Conservation (phyloP, 2,329 filamentous ascomycete genomes). For the Botrytis deweyae region DNA sequence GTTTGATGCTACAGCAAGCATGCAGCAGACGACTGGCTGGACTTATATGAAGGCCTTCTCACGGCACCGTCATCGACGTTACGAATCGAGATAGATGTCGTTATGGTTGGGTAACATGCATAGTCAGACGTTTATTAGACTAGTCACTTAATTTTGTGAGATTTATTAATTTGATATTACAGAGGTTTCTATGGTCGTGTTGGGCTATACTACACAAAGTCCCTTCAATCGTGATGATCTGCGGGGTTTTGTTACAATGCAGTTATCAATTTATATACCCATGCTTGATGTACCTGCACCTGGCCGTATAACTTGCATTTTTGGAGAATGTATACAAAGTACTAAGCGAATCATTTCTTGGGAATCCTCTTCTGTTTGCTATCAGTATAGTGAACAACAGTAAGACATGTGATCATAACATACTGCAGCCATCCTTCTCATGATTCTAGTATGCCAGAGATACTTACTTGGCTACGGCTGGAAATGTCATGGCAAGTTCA, state of each 20-base stretch:
- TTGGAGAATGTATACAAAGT: neutral
- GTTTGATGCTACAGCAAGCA: neutral
- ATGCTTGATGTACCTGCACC: constrained; percentile 3
- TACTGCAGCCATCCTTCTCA: constrained; percentile 20
- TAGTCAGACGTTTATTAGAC: neutral
- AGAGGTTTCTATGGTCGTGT: neutral
- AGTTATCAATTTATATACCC: constrained; percentile 18
- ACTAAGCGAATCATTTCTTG: neutral
- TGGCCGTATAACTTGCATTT: constrained; percentile 8
- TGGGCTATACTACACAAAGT: neutral
- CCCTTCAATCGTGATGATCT: constrained; percentile 17
- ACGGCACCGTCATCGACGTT: neutral
- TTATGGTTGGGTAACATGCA: neutral
- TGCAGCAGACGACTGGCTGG: neutral
- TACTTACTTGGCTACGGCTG: neutral
- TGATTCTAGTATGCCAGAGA: constrained; percentile 6
- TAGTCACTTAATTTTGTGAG: neutral
- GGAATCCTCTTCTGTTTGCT: neutral
- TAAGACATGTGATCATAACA: constrained; percentile 23
- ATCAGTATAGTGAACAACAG: neutral
- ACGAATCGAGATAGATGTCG: neutral
- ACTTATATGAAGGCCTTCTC: neutral
- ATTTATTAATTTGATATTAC: neutral
- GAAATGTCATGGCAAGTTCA: constrained; percentile 20
- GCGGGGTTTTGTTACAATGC: constrained; percentile 18